These are phyloP conservation scores for Pythium pyrilobum DNA, from an alignment of 352 stramenopile genomes.

Conservation along the genomic window DNA sequence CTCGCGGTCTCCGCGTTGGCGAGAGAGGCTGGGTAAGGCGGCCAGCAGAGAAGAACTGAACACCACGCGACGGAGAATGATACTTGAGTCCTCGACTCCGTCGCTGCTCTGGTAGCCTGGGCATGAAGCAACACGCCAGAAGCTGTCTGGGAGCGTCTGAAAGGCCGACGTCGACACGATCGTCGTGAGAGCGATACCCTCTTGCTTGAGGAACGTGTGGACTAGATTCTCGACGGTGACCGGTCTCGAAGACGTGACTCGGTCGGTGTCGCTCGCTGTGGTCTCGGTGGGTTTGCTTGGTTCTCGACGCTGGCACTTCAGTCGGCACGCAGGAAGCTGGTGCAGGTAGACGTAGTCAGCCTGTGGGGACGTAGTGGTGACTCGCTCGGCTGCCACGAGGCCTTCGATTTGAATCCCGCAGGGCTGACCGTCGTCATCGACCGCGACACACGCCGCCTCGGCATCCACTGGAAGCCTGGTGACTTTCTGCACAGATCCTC, in stretches of 20 bases:
- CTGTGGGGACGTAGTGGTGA: neutral
- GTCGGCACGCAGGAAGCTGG: slow-evolving; percentile 26
- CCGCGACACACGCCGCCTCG: neutral
- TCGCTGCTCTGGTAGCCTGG: neutral
- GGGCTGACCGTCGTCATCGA: slow-evolving; percentile 2
- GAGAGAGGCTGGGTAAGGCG: slow-evolving; percentile 13
- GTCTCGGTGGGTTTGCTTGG: neutral
- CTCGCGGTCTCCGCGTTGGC: slow-evolving; percentile 3
- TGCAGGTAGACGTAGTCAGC: slow-evolving; percentile 21
- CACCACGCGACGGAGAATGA: neutral
- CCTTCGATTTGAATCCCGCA: slow-evolving; percentile 33
- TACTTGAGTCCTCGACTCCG: neutral
- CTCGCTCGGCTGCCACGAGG: slow-evolving; percentile 26
- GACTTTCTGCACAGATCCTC: too few relatives aligned
- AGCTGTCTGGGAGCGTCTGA: slow-evolving; percentile 13
- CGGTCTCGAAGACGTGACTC: neutral
- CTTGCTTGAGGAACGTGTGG: neutral
- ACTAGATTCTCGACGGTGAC: neutral
- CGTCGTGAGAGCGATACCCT: neutral
- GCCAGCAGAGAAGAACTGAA: slow-evolving; percentile 8
- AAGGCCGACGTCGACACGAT: slow-evolving; percentile 12
- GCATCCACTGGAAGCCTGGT: too few relatives aligned
- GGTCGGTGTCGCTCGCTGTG: neutral
- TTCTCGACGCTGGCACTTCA: slow-evolving; percentile 21
- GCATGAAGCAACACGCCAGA: neutral